These are phyloP conservation scores for Solanum infundibuliforme DNA, from an alignment of 257 asterid species.

Conservation along the genomic window DNA sequence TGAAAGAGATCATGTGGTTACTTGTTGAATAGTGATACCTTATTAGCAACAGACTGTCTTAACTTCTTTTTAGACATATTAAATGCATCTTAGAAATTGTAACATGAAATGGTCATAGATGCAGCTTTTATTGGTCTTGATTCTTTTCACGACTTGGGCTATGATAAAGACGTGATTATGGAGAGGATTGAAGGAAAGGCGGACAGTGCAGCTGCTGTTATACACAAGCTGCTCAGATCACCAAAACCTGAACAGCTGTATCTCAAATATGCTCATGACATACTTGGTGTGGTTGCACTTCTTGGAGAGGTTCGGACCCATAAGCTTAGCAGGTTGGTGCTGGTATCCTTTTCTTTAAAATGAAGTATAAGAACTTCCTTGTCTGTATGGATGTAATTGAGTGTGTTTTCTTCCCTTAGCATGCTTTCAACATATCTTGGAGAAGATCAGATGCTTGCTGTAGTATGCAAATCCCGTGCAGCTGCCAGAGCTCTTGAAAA, in stretches of 20 bases:
- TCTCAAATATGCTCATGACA: background rate
- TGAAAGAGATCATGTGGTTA: background rate
- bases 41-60: background rate
- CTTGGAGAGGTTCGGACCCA: conserved; percentile 39
- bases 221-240: conserved; percentile 22
- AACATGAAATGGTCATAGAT: background rate
- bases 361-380: background rate
- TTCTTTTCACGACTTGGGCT: background rate
- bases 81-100: background rate
- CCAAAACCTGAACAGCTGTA: background rate
- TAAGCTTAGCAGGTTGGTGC: conserved; percentile 49
- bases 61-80: background rate
- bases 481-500: conserved; percentile 26
- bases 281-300: conserved; percentile 57
- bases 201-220: conserved; percentile 38
- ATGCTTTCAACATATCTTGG: conserved; percentile 49
- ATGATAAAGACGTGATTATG: conserved; percentile 1
- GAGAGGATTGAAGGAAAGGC: conserved; percentile 19
- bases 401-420: conserved; percentile 18
- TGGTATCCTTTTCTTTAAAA: background rate
- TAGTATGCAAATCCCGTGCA: conserved; percentile 39
- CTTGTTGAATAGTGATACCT: background rate
- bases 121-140: conserved; percentile 21
- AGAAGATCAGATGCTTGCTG: conserved; percentile 53
- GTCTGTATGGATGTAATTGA: background rate